These are phyloP conservation scores for Kalmusia sp. DNA, from an alignment of 2,329 filamentous ascomycete genomes.

Conservation along the genomic window DNA sequence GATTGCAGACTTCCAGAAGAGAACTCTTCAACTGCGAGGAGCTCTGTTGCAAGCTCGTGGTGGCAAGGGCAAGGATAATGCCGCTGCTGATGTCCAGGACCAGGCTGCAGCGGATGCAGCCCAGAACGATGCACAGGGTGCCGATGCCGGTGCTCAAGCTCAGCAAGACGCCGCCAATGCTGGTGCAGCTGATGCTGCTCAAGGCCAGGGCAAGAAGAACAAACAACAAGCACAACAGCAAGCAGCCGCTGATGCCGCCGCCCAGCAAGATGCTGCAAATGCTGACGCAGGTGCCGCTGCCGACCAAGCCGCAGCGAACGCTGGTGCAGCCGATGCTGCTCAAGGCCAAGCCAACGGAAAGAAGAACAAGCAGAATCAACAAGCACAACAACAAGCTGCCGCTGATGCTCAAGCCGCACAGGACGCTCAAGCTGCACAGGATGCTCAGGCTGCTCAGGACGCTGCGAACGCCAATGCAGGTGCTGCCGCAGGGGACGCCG, in stretches of 20 bases:
- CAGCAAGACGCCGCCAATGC: slow-evolving; percentile 2
- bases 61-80: neutral
- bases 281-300: slow-evolving; percentile 5
- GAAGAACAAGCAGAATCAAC: slow-evolving; percentile 4
- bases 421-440: slow-evolving; percentile 3
- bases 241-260: neutral
- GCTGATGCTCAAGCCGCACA: slow-evolving; percentile 5
- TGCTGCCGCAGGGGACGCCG: neutral
- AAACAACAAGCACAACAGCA: neutral
- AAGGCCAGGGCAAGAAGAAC: slow-evolving; percentile 3
- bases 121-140: slow-evolving; percentile 13
- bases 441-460: slow-evolving; percentile 1
- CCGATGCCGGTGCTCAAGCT: slow-evolving; percentile 13
- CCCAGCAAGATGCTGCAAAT: neutral
- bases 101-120: slow-evolving; percentile 14
- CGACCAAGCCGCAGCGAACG: slow-evolving; percentile 8
- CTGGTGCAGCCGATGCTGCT: no score
- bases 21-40: slow-evolving; percentile 34
- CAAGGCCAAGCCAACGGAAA: slow-evolving; percentile 11
- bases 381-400: slow-evolving; percentile 4
- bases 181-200: neutral
- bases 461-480: neutral
- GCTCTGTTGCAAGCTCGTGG: slow-evolving; percentile 24
- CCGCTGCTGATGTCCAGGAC: neutral
- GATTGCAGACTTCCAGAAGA: slow-evolving; percentile 33